Evolutionary conservation across 179 eudicot genomes (phyloP).

Genomic region (Silene noctiflora): DNA sequence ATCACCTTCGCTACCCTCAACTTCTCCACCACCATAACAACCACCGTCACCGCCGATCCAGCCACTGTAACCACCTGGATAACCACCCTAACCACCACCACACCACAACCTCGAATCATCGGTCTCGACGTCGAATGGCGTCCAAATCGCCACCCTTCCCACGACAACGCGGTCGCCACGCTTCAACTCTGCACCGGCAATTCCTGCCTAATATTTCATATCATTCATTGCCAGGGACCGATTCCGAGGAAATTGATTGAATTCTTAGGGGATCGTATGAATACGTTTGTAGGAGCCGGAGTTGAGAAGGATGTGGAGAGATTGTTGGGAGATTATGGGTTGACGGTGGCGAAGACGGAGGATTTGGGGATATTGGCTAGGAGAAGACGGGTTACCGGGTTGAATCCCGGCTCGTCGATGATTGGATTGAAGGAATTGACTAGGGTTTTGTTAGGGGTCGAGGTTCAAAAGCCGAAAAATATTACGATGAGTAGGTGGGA

Average conservation of each 20-base stretch:
- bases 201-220: slow-evolving; percentile 43
- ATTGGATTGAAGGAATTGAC: slow-evolving; percentile 43
- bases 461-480: slow-evolving; percentile 37
- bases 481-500: slow-evolving; percentile 56
- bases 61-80: slow-evolving; percentile 33
- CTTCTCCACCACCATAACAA: slow-evolving; percentile 19
- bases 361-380: slow-evolving; percentile 20
- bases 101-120: slow-evolving; percentile 25
- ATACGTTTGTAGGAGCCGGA: slow-evolving; percentile 40
- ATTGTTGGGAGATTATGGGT: slow-evolving; percentile 27
- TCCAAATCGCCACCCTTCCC: slow-evolving; percentile 24
- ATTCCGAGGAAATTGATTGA: slow-evolving; percentile 24
- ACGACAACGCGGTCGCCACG: slow-evolving; percentile 37
- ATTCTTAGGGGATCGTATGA: slow-evolving; percentile 19
- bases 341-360: slow-evolving; percentile 12
- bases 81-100: slow-evolving; percentile 23
- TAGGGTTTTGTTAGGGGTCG: slow-evolving; percentile 29
- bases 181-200: slow-evolving; percentile 47
- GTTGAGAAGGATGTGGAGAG: slow-evolving; percentile 33
- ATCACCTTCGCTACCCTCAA: slow-evolving; percentile 22
- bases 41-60: slow-evolving; percentile 34
- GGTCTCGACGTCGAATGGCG: slow-evolving; percentile 68
- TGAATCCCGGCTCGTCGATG: slow-evolving; percentile 4
- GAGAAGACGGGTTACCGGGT: not conserved
- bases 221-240: slow-evolving; percentile 21